A percentile compares a stretch with the other conserved stretches of the same genome.
phyloP scores from a whole-genome alignment of 164 flowering plant species.

The Aristolochia fimbriata region DNA sequence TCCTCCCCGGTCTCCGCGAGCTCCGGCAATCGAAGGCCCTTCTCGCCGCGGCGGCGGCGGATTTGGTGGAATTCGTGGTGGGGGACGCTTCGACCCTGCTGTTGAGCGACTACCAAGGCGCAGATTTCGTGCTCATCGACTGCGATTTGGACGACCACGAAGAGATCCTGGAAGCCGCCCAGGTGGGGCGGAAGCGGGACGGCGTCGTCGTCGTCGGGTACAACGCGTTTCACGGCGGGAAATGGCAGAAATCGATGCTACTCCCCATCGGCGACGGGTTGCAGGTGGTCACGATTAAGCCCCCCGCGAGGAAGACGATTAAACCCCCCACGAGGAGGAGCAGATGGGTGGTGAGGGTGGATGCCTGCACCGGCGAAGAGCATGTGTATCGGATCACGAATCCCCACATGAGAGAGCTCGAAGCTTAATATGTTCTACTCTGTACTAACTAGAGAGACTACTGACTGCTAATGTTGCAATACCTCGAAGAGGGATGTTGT shows the following conservation, averaged over 20 bases:
- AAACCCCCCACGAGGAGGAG: conserved; percentile 28
- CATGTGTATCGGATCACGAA: conserved; percentile 61
- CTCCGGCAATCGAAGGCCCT: conserved; percentile 22
- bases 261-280: conserved; percentile 75
- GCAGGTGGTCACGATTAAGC: conserved; percentile 36
- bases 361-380: conserved; percentile 75
- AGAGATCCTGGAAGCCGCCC: conserved; percentile 25
- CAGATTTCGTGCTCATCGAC: conserved; percentile 64
- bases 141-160: conserved; percentile 51
- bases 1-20: conserved; percentile 27
- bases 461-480: not conserved
- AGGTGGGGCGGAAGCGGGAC: conserved; percentile 16
- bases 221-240: conserved; percentile 49
- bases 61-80: conserved; percentile 37
- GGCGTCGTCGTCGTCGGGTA: conserved; percentile 38
- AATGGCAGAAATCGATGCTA: conserved; percentile 44
- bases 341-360: conserved; percentile 65
- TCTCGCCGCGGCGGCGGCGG: conserved; percentile 21
- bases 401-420: conserved; percentile 11
- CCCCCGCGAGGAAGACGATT: conserved; percentile 1
- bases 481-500: not conserved
- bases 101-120: conserved; percentile 26
- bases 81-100: conserved; percentile 45
- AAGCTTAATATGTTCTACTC: conserved; percentile 10
- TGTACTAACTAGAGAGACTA: not conserved